These are phyloP conservation scores for Saitozyma podzolica DNA, from an alignment of 768 basidiomycete genomes.

Conservation along the genomic window DNA sequence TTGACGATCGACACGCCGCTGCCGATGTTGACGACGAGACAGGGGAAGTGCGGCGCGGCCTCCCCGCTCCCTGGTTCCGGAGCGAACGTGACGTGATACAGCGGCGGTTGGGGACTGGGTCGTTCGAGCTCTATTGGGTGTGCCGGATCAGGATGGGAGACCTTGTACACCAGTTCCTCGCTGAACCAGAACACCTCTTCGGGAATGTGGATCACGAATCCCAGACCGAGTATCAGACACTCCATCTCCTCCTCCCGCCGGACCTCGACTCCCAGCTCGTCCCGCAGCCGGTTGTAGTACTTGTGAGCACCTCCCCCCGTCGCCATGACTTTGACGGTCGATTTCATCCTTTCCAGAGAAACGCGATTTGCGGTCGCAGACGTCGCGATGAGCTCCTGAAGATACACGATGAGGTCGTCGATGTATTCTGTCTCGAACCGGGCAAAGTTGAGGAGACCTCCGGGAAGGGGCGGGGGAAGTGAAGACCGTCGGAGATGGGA, in stretches of 20 bases:
- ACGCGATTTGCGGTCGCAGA: constrained; percentile 85
- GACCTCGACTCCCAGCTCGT: constrained; percentile 78
- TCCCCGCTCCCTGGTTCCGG: constrained; percentile 47
- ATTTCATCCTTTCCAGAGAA: constrained; percentile 83
- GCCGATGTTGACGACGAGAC: constrained; percentile 95
- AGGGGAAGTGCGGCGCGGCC: constrained; percentile 86
- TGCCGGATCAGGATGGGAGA: constrained; percentile 49
- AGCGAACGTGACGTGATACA: constrained; percentile 85
- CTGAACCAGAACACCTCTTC: constrained; percentile 99
- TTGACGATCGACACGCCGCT: constrained; percentile 97
- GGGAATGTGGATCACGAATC: constrained; percentile 93
- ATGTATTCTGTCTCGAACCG: constrained; percentile 93
- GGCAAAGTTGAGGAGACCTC: constrained; percentile 95
- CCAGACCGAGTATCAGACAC: constrained; percentile 91
- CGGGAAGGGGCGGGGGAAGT: constrained; percentile 79
- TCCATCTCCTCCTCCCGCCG: constrained; percentile 97
- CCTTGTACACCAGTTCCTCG: constrained; percentile 83
- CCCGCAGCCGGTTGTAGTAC: constrained; percentile 79
- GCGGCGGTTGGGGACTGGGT: constrained; percentile 86
- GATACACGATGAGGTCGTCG: constrained; percentile 77
- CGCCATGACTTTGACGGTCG: constrained; percentile 92
- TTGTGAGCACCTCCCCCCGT: constrained; percentile 96
- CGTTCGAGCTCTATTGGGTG: constrained; percentile 62
- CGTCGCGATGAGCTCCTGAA: constrained; percentile 78
- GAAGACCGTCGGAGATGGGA: constrained; percentile 68